phyloP scores from a whole-genome alignment of 2,329 filamentous ascomycete genomes.

The Colletotrichum siamense region DNA sequence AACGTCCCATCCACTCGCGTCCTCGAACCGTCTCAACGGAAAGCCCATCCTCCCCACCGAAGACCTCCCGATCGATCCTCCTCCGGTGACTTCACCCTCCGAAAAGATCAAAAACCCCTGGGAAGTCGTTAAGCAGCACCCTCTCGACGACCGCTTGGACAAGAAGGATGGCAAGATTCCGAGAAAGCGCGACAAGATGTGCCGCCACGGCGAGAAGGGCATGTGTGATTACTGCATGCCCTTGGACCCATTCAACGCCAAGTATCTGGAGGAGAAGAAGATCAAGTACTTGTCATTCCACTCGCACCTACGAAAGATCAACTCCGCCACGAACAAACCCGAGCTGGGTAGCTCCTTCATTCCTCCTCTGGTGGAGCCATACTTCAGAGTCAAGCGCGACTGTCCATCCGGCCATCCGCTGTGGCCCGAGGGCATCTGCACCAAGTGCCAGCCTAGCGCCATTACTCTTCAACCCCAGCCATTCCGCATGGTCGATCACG shows the following conservation, averaged over 20 bases:
- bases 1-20: conserved; percentile 41
- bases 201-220: conserved; percentile 91
- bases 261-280: conserved; percentile 91
- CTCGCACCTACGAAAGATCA: conserved; percentile 91
- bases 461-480: conserved; percentile 93
- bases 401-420: conserved; percentile 92
- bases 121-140: conserved; percentile 89
- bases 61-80: conserved; percentile 66
- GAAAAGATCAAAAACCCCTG: conserved; percentile 84
- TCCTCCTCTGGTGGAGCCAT: conserved; percentile 91
- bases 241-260: conserved; percentile 88
- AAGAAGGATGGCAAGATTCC: conserved; percentile 89
- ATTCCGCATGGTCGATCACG: conserved; percentile 97
- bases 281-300: conserved; percentile 99
- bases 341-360: conserved; percentile 95
- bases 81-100: conserved; percentile 56
- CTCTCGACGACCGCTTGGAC: conserved; percentile 86
- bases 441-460: conserved; percentile 96
- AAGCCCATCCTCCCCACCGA: conserved; percentile 74
- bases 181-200: conserved; percentile 85
- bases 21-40: conserved; percentile 77
- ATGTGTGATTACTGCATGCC: conserved; percentile 99
- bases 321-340: conserved; percentile 94
- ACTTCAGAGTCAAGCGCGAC: conserved; percentile 84
- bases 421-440: conserved; percentile 97